Conservation (phyloP, 1,139 yeast genomes). For the Saccharomyces pastorianus region DNA sequence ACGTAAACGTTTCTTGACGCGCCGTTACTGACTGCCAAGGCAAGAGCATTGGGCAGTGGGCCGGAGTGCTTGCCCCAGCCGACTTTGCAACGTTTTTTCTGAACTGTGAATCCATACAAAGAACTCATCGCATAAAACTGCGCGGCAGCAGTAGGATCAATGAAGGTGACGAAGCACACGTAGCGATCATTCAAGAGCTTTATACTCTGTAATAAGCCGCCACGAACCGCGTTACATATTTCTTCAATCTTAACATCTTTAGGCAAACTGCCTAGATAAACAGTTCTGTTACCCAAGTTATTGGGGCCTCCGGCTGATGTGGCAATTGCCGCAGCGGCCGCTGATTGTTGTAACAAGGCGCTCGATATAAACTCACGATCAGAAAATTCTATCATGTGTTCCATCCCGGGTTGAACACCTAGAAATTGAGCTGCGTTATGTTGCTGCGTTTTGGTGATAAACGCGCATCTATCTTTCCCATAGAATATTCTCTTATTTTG, state of each 20-base stretch:
- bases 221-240: slow-evolving; percentile 87
- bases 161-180: slow-evolving; percentile 86
- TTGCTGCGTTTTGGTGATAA: slow-evolving; percentile 87
- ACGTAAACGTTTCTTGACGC: slow-evolving; percentile 88
- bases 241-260: slow-evolving; percentile 83
- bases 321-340: slow-evolving; percentile 73
- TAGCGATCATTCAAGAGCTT: slow-evolving; percentile 75
- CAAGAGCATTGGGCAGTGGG: slow-evolving; percentile 71
- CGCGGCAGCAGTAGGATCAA: slow-evolving; percentile 88
- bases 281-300: slow-evolving; percentile 84
- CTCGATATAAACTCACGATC: slow-evolving; percentile 38
- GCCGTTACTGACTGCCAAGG: slow-evolving; percentile 85
- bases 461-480: slow-evolving; percentile 81
- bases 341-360: slow-evolving; percentile 56
- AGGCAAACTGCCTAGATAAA: slow-evolving; percentile 81
- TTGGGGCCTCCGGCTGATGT: slow-evolving; percentile 73
- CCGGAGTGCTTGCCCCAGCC: slow-evolving; percentile 98
- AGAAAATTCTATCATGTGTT: slow-evolving; percentile 71
- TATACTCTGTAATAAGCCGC: slow-evolving; percentile 75
- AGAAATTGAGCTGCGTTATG: slow-evolving; percentile 94
- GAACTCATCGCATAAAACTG: slow-evolving; percentile 87
- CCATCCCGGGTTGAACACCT: slow-evolving; percentile 75
- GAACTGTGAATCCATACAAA: slow-evolving; percentile 72
- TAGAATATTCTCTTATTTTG: slow-evolving; percentile 61
- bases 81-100: slow-evolving; percentile 71